Evolutionary conservation across 1,284 basidiomycete species (phyloP).

Genomic region (Inonotus obliquus): DNA sequence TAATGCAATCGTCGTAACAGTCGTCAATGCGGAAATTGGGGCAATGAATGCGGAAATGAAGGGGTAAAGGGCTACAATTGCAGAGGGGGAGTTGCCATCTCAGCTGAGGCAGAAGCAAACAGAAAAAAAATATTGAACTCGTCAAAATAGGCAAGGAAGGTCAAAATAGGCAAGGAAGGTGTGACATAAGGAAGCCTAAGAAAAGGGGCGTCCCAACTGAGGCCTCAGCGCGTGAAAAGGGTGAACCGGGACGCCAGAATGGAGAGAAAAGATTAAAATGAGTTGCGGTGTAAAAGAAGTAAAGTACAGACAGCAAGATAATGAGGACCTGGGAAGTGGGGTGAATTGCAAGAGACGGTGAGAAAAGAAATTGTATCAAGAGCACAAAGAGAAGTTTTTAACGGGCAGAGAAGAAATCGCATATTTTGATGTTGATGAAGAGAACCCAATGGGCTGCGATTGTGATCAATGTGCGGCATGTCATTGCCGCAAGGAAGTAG

Average conservation of each 20-base stretch:
- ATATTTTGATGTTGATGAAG: background rate
- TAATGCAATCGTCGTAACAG: background rate
- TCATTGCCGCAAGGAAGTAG: background rate
- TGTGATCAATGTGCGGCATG: background rate
- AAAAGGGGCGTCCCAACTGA: background rate
- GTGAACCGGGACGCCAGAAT: background rate
- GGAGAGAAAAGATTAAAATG: background rate
- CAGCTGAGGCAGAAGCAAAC: background rate
- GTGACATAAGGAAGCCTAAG: background rate
- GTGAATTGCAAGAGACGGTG: slow-evolving; percentile 1
- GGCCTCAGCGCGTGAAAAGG: slow-evolving; percentile 3
- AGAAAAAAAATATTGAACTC: background rate
- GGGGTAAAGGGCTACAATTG: slow-evolving; percentile 1
- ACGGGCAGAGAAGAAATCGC: background rate
- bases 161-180: background rate
- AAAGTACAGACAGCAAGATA: background rate
- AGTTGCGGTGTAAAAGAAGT: background rate
- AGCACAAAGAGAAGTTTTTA: background rate
- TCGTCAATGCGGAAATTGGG: background rate
- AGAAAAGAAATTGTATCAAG: background rate
- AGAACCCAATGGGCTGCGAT: too few species aligned
- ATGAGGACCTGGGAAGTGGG: slow-evolving; percentile 2
- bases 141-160: background rate
- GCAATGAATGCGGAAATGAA: background rate
- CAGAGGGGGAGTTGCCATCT: background rate